phyloP scores from a whole-genome alignment of 2,329 filamentous ascomycete species.

The Sclerotinia sclerotiorum region DNA sequence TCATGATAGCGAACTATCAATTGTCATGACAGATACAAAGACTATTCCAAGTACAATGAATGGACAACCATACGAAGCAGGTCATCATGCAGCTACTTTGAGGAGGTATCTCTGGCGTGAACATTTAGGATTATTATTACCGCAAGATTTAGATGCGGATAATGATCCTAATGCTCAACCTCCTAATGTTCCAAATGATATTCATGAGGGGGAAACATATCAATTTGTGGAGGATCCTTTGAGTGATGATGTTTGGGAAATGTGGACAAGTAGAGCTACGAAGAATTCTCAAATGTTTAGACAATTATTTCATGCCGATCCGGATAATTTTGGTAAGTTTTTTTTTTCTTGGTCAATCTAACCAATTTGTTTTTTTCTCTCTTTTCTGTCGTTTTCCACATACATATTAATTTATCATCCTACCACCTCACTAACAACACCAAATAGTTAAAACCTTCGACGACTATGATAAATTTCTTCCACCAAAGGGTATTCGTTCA shows the following conservation, averaged over 20 bases:
- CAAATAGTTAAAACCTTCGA: slow-evolving; percentile 77
- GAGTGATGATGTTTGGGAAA: slow-evolving; percentile 62
- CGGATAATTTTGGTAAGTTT: slow-evolving; percentile 73
- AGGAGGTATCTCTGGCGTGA: slow-evolving; percentile 85
- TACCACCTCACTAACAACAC: slow-evolving; percentile 1
- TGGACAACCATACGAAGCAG: slow-evolving; percentile 72
- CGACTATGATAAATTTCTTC: slow-evolving; percentile 81
- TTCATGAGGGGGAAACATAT: slow-evolving; percentile 60
- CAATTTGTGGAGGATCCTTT: slow-evolving; percentile 71
- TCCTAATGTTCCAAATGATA: slow-evolving; percentile 67
- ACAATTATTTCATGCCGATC: slow-evolving; percentile 84
- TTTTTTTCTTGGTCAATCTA: neutral
- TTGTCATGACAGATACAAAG: slow-evolving; percentile 83
- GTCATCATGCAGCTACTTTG: slow-evolving; percentile 79
- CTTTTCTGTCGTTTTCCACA: neutral
- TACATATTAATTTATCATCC: neutral
- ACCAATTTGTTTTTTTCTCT: neutral
- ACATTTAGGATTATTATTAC: slow-evolving; percentile 77
- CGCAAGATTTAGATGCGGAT: slow-evolving; percentile 67
- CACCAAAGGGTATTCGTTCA: slow-evolving; percentile 67
- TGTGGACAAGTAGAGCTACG: slow-evolving; percentile 68
- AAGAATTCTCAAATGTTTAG: slow-evolving; percentile 73
- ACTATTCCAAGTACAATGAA: slow-evolving; percentile 73
- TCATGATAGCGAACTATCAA: slow-evolving; percentile 87
- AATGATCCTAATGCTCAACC: slow-evolving; percentile 73